Base-by-base conservation (phyloP, 2,329 filamentous ascomycete genomes). In the Phaeosphaeriaceae sp. region DNA sequence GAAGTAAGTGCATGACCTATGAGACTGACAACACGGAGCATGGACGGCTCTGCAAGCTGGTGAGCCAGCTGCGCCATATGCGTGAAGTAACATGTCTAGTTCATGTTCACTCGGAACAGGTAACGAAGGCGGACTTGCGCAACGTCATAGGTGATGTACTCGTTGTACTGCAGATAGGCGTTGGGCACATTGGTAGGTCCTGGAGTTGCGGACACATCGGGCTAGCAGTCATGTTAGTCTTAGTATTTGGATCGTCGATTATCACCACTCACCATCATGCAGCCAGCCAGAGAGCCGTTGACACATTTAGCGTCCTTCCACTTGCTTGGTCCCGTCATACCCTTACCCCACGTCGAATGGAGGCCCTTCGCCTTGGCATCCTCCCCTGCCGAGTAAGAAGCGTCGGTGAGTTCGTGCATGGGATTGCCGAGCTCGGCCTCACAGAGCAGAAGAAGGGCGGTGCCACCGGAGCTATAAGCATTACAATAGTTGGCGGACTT, bases 401-500 rank as follows among this genome's bases (percentile, higher is more conserved):
- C 76, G 13, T 80, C 0, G 0, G 78, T 81, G 2, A 94, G 82
- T 67, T 89, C 83, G 58, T 90, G 85, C 80, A 94, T 88, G 0
- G 92, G 92, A 32, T 89, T 78, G 6, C 93, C 93, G 2, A 97
- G 84, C 77, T 93, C 90, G 3, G 91, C 92, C 71, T 97, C 93
- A 69, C 93, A 96, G 1, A 97, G 88, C 19, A 97, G 84, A 3
- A 97, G 81, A 2, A 97, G 82, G 0, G 89, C 93, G 22, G 88
- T 87, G 21, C 87, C 85, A n/a, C 84, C 86, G n/a, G 89, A 91
- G 59, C 81, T 84, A 64, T 79, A 74, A 0, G 87, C 74, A 53
- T 77, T 85, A 74, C 92, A 95, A 79, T 97, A 97, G 68, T 87
- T 87, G 17, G 92, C 92, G 1, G 90, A 93, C 79, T 96, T 97